phyloP scores from a whole-genome alignment of 1,139 yeast genomes.

The Casaregolazyma suthepensis region DNA sequence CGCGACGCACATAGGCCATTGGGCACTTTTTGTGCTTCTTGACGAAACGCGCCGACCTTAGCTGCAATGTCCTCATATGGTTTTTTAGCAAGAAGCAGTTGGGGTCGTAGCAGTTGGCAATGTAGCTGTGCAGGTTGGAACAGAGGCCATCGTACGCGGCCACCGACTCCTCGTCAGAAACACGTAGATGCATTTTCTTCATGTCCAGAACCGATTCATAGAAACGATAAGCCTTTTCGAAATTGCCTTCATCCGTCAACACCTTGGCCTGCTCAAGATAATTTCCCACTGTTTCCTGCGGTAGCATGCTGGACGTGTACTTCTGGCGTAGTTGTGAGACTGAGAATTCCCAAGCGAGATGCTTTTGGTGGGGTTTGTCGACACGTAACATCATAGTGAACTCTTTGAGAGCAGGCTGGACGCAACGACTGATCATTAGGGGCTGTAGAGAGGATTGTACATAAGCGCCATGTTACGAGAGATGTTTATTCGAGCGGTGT shows the following conservation, averaged over 20 bases:
- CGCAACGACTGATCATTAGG: background rate
- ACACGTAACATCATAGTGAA: slow-evolving; percentile 3
- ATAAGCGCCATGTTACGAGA: background rate
- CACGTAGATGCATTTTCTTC: too few species aligned
- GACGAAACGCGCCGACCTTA: background rate
- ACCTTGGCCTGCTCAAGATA: background rate
- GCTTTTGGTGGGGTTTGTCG: slow-evolving; percentile 4
- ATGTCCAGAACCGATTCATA: too few species aligned
- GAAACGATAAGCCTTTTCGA: background rate
- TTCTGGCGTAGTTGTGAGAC: background rate
- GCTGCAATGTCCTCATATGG: background rate
- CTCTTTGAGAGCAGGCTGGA: background rate
- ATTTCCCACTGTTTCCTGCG: background rate
- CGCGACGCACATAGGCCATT: slow-evolving; percentile 1
- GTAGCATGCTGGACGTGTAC: background rate
- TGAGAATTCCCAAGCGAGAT: background rate
- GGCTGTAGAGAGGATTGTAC: background rate
- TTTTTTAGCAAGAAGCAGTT: too few species aligned
- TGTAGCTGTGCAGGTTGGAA: too few species aligned
- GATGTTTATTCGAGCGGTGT: slow-evolving; percentile 1
- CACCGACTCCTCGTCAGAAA: too few species aligned
- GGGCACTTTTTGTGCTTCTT: background rate
- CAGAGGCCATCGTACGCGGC: too few species aligned
- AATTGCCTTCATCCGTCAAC: background rate
- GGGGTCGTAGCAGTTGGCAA: too few species aligned